Percentiles rank a stretch among this genome's conserved stretches.
These are phyloP conservation scores for Ceratobasidium sp. DNA, from an alignment of 1,284 basidiomycete species.

Conservation along the genomic window DNA sequence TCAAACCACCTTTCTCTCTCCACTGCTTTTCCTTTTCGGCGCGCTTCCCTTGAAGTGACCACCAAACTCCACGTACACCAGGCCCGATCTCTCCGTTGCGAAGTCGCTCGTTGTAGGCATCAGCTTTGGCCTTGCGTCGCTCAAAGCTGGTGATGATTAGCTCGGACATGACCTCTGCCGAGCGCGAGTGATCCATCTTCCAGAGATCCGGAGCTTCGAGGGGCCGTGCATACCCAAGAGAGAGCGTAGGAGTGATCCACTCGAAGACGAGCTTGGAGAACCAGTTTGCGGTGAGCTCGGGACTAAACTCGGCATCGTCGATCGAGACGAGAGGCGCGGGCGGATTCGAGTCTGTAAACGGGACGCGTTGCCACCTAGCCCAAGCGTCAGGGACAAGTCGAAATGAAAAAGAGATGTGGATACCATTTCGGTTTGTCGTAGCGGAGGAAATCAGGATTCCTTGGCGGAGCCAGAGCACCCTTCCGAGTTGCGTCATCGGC, in stretches of 20 bases:
- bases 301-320: constrained; percentile 61
- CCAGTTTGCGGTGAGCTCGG: constrained; percentile 60
- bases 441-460: constrained; percentile 23
- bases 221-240: constrained; percentile 75
- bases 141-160: constrained; percentile 73
- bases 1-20: constrained; percentile 69
- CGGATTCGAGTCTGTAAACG: constrained; percentile 48
- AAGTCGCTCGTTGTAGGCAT: constrained; percentile 73
- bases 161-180: constrained; percentile 65
- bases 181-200: constrained; percentile 72
- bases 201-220: constrained; percentile 86
- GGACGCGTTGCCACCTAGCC: constrained; percentile 40
- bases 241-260: constrained; percentile 80
- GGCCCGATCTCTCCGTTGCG: constrained; percentile 69
- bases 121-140: constrained; percentile 63
- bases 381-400: constrained; percentile 1
- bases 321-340: constrained; percentile 60
- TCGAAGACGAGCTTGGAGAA: constrained; percentile 63
- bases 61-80: constrained; percentile 62
- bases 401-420: not conserved
- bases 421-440: constrained; percentile 36
- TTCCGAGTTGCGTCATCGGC: constrained; percentile 13
- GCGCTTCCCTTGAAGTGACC: constrained; percentile 64
- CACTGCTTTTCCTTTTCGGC: constrained; percentile 66
- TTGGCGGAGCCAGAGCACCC: not conserved